Base-by-base conservation (phyloP, 2,329 filamentous ascomycete genomes). In the Colletotrichum tofieldiae region DNA sequence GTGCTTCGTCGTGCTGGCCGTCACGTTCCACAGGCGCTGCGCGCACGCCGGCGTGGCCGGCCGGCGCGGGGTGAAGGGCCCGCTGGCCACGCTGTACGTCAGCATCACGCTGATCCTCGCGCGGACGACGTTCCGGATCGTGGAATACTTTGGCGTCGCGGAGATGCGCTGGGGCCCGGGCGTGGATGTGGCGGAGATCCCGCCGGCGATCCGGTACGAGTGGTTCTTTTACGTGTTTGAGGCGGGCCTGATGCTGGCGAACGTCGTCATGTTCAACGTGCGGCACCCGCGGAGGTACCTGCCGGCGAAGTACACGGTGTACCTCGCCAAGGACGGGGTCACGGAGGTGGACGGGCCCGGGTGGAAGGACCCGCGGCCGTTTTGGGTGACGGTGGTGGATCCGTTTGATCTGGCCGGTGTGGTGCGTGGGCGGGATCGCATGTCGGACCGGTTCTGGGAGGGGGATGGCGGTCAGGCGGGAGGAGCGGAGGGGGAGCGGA, bases 191-290 rank as follows among this genome's bases (percentile, higher is more conserved):
- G 75, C 63, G 39, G 76, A 74, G 1, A 73, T 87, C 1, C 85
- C 82, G 14, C 84, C 86, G 0, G 79, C 89, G 29, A 71, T 90
- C n/a, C 83, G 87, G 29, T 87, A 89, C 74, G 88, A 91, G 78
- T 88, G 85, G 84, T 90, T 85, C 78, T 91, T 91, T 73, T 89
- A 87, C 75, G 82, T 90, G 26, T 90, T 90, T 70, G 89, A 91
- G 79, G 86, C 83, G 1, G 74, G 77, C 0, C 77, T 89, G 16
- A 90, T 90, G 89, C 75, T 90, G 1, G 51, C 75, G 55, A 90
- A 90, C 74, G 81, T 82, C 12, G 78, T 82, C 41, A 76, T 90
- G 75, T 82, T 88, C 77, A 90, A 89, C 71, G 49, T 82, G 3
- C 79, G 85, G 5, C 86, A 90, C 73, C 88, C 88, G 29, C 82